Conservation (phyloP, 164 flowering plant genomes). For the Stephania cephalantha region DNA sequence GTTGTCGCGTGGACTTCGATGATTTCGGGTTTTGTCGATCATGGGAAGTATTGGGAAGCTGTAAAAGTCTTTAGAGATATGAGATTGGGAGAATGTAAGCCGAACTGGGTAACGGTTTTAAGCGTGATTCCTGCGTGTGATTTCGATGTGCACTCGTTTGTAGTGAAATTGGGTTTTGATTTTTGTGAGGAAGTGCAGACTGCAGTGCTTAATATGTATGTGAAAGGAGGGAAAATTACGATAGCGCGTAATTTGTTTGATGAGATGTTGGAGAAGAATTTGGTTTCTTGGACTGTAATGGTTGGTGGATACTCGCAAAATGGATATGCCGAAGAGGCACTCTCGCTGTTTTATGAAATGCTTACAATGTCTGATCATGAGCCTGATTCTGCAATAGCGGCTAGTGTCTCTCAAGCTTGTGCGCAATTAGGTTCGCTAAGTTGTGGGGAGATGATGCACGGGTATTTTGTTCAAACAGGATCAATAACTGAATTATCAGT, state of each 20-base stretch:
- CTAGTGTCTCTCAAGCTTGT: constrained; percentile 23
- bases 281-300: constrained; percentile 25
- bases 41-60: constrained; percentile 12
- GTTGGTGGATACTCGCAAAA: constrained; percentile 21
- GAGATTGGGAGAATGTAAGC: constrained; percentile 20
- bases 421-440: constrained; percentile 20
- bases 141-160: constrained; percentile 17
- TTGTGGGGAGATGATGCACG: constrained; percentile 21
- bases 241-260: constrained; percentile 13
- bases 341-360: constrained; percentile 21
- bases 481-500: constrained; percentile 3
- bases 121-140: constrained; percentile 20
- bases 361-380: constrained; percentile 7
- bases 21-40: constrained; percentile 21
- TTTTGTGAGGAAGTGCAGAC: constrained; percentile 20
- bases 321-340: constrained; percentile 19
- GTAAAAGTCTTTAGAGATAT: constrained; percentile 17
- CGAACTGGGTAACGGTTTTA: constrained; percentile 22
- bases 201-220: constrained; percentile 24
- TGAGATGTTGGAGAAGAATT: constrained; percentile 15
- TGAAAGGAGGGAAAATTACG: constrained; percentile 19
- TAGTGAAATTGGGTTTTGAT: constrained; percentile 22
- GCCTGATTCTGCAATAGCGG: constrained; percentile 16
- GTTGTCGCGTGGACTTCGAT: constrained; percentile 31
- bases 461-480: constrained; percentile 14